Evolutionary conservation across 2,329 filamentous ascomycete genomes (phyloP).

Genomic region (Beauveria brongniartii): DNA sequence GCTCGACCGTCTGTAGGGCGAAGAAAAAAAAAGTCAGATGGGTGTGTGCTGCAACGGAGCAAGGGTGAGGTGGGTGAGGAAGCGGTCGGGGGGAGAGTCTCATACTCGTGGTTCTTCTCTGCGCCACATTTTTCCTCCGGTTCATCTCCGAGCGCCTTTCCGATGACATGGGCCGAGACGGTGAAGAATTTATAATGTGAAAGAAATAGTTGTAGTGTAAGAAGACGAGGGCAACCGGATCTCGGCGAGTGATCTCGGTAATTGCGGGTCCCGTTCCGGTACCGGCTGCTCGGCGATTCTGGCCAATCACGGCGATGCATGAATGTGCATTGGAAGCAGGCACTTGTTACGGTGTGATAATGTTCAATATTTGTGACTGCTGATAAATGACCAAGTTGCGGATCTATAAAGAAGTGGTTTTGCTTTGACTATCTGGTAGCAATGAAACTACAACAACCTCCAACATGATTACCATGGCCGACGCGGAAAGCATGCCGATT

Average conservation of each 20-base stretch:
- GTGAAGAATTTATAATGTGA: background rate
- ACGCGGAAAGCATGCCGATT: constrained; percentile 9
- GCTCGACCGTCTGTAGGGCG: constrained; percentile 27
- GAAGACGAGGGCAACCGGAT: background rate
- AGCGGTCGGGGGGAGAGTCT: background rate
- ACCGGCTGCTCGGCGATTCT: constrained; percentile 3
- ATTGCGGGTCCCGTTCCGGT: background rate
- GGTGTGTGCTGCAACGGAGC: background rate
- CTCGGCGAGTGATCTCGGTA: background rate
- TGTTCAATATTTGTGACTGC: background rate
- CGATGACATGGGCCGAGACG: background rate
- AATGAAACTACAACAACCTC: background rate
- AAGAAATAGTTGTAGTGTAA: background rate
- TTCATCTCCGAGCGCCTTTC: background rate
- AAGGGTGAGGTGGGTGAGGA: background rate
- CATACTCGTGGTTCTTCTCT: background rate
- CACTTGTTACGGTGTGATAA: background rate
- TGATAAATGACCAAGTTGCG: background rate
- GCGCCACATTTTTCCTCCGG: background rate
- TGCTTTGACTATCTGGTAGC: background rate
- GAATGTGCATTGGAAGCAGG: background rate
- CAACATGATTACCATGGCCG: background rate
- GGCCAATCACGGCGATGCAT: constrained; percentile 10
- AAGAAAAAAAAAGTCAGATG: background rate
- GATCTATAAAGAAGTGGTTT: background rate